Conservation (phyloP, 2,329 filamentous ascomycete genomes). For the Tolypocladium tundrense region DNA sequence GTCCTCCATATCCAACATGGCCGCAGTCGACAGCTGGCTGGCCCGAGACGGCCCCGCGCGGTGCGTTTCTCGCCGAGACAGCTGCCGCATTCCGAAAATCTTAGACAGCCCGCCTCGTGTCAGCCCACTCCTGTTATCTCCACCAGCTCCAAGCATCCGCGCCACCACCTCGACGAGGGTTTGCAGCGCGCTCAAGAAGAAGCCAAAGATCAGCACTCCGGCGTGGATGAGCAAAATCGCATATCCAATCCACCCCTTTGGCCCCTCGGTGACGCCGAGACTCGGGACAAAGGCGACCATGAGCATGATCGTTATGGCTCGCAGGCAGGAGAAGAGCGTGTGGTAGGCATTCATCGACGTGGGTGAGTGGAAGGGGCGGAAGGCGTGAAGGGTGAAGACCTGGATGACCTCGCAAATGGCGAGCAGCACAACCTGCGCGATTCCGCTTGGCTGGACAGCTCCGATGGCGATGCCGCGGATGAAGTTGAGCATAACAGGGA, state of each 20-base stretch:
- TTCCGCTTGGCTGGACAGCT: constrained; percentile 83
- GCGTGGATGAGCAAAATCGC: constrained; percentile 79
- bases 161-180: constrained; percentile 84
- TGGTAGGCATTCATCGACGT: constrained; percentile 98
- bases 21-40: constrained; percentile 73
- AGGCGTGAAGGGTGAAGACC: constrained; percentile 76
- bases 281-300: constrained; percentile 80
- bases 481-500: constrained; percentile 77
- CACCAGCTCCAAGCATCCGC: constrained; percentile 71
- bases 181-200: constrained; percentile 84
- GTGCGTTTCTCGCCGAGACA: constrained; percentile 61
- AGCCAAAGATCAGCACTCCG: constrained; percentile 77
- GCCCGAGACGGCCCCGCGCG: constrained; percentile 57
- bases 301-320: constrained; percentile 65
- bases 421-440: constrained; percentile 83
- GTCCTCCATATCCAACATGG: constrained; percentile 64
- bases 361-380: constrained; percentile 78
- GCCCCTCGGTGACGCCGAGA: constrained; percentile 64
- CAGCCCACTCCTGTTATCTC: constrained; percentile 58
- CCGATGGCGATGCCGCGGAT: constrained; percentile 84
- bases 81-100: constrained; percentile 83
- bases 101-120: constrained; percentile 77
- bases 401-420: constrained; percentile 91
- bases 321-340: constrained; percentile 67
- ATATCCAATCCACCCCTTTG: constrained; percentile 94